Evolutionary conservation across 306 rosid genomes (phyloP).

Genomic region (Malus sylvestris): DNA sequence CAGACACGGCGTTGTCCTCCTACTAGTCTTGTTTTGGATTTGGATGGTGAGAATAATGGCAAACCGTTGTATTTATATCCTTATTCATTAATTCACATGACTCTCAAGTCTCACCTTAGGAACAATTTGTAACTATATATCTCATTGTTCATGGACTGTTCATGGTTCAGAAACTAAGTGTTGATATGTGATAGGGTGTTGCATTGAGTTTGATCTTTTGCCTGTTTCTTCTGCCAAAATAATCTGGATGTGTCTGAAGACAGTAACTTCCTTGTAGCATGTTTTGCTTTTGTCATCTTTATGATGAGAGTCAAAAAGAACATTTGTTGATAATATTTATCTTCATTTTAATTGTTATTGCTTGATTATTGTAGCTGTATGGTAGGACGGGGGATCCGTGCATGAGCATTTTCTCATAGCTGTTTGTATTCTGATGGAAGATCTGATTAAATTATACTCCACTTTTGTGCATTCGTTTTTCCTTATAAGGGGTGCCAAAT

Average conservation of each 20-base stretch:
- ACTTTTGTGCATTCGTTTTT: neutral
- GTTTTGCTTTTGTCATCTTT: neutral
- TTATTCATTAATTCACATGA: neutral
- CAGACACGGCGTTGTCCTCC: conserved; percentile 98
- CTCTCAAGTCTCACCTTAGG: neutral
- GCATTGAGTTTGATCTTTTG: neutral
- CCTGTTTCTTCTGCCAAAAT: neutral
- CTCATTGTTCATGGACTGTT: neutral
- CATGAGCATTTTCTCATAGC: neutral
- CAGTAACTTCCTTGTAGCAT: neutral
- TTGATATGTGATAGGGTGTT: neutral
- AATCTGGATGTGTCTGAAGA: neutral
- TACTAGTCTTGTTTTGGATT: conserved; percentile 87
- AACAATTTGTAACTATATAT: neutral
- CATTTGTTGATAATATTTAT: neutral
- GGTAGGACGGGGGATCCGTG: neutral
- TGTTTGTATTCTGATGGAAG: neutral
- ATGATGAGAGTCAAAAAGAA: neutral
- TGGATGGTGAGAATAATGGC: conserved; percentile 69
- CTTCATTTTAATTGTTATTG: neutral
- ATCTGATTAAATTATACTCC: neutral
- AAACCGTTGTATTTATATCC: neutral
- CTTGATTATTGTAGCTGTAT: neutral
- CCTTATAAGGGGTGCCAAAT: neutral
- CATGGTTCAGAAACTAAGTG: neutral